Percentiles rank a stretch among this genome's conserved stretches.
phyloP scores from a whole-genome alignment of 768 basidiomycete species.

The Termitomyces sp. region DNA sequence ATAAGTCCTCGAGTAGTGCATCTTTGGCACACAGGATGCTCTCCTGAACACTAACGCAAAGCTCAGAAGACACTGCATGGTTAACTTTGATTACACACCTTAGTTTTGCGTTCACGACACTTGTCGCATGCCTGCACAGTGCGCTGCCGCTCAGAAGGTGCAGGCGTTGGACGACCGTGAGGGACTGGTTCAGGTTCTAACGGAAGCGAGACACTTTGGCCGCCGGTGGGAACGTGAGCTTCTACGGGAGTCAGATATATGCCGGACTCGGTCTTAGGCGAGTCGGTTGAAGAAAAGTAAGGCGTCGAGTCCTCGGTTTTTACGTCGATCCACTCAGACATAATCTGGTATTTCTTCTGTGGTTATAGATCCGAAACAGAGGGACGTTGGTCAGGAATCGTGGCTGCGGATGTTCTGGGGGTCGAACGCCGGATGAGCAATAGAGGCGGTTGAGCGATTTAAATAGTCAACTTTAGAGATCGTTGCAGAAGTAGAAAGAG shows the following conservation, averaged over 20 bases:
- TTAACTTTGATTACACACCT: conserved; percentile 27
- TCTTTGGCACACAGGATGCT: conserved; percentile 46
- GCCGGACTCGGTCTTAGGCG: conserved; percentile 5
- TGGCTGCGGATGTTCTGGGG: not conserved
- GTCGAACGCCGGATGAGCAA: not conserved
- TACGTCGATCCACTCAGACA: conserved; percentile 13
- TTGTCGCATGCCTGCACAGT: conserved; percentile 53
- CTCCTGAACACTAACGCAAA: conserved; percentile 47
- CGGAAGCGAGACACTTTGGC: conserved; percentile 11
- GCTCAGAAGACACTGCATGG: not conserved
- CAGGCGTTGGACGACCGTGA: conserved; percentile 9
- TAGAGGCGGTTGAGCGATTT: conserved; percentile 7
- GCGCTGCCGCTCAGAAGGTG: conserved; percentile 31
- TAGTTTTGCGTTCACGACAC: conserved; percentile 54
- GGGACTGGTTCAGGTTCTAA: conserved; percentile 12
- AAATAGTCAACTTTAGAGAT: conserved; percentile 12
- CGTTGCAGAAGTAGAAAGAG: conserved; percentile 7
- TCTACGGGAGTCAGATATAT: conserved; percentile 6
- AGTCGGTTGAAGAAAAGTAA: conserved; percentile 5
- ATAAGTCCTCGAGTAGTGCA: conserved; percentile 44
- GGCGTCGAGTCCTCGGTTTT: conserved; percentile 11
- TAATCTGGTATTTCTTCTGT: not conserved
- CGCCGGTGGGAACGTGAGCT: conserved; percentile 2
- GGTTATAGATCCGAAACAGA: conserved; percentile 1
- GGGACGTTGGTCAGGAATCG: not conserved